Conservation (phyloP, 2,329 filamentous ascomycete genomes). For the Emmonsia crescens region DNA sequence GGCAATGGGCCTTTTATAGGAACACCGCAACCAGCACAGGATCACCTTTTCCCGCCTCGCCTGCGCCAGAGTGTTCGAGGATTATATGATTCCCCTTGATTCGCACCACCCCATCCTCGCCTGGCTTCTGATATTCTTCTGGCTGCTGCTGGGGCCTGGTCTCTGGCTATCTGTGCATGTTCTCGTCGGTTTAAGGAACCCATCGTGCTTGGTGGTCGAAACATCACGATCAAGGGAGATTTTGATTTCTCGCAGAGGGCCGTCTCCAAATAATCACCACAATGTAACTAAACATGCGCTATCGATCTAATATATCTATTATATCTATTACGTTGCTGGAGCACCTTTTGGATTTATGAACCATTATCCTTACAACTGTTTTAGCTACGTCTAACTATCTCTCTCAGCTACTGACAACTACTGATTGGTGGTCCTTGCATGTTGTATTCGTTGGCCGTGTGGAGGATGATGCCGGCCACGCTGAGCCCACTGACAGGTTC, state of each 20-base stretch:
- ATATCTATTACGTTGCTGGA: not conserved
- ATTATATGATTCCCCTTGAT: not conserved
- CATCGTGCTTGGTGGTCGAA: not conserved
- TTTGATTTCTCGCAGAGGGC: not conserved
- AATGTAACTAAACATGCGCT: not conserved
- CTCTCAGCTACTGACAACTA: not conserved
- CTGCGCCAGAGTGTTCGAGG: not conserved
- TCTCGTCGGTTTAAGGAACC: not conserved
- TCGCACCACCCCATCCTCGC: not conserved
- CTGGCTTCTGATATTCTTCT: not conserved
- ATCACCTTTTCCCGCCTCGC: not conserved
- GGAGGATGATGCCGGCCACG: not conserved
- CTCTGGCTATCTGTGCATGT: not conserved
- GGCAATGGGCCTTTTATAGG: not conserved
- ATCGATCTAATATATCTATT: not conserved
- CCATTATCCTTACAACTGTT: not conserved
- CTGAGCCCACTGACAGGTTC: not conserved
- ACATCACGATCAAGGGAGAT: not conserved
- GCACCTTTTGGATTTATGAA: not conserved
- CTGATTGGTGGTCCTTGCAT: constrained; percentile 1
- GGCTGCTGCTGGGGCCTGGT: not conserved
- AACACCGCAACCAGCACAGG: not conserved
- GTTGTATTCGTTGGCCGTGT: not conserved
- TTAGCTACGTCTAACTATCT: too few relatives aligned
- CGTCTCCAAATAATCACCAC: not conserved